Percentiles rank a stretch among this genome's conserved stretches.
Evolutionary conservation across 139 green algal genomes (phyloP).

Genomic region (Medakamo hakoo): DNA sequence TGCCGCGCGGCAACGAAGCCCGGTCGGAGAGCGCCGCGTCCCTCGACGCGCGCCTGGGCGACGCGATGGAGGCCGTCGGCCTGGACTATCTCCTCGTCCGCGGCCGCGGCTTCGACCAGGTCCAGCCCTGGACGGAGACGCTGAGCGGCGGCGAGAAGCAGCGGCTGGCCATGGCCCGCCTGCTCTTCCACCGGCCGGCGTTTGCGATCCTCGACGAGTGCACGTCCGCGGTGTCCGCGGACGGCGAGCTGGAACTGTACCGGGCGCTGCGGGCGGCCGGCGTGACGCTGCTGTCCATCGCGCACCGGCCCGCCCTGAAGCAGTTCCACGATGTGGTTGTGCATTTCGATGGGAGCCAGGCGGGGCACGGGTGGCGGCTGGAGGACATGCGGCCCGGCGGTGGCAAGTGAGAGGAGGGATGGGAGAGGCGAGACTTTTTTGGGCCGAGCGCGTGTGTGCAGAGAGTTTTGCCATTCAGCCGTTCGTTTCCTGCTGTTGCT

Average conservation of each 20-base stretch:
- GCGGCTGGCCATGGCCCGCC: constrained; percentile 71
- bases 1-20: constrained; percentile 12
- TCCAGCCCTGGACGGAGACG: constrained; percentile 63
- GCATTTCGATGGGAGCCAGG: background rate
- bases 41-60: constrained; percentile 27
- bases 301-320: constrained; percentile 51
- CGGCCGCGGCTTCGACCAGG: constrained; percentile 26
- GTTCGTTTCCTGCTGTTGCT: too few relatives aligned
- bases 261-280: constrained; percentile 34
- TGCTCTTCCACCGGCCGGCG: constrained; percentile 67
- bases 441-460: too few relatives aligned
- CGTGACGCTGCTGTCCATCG: constrained; percentile 85
- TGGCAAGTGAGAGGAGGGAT: background rate
- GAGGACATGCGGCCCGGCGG: background rate
- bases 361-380: background rate
- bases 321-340: constrained; percentile 23
- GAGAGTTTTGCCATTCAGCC: too few relatives aligned
- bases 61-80: constrained; percentile 59
- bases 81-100: constrained; percentile 67
- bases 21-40: constrained; percentile 9
- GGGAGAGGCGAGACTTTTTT: too few relatives aligned
- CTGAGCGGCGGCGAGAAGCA: constrained; percentile 82
- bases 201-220: constrained; percentile 86
- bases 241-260: constrained; percentile 53
- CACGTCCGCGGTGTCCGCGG: constrained; percentile 63